Evolutionary conservation across 208 protist genomes (phyloP).

Genomic region (Phytomonas serpens): DNA sequence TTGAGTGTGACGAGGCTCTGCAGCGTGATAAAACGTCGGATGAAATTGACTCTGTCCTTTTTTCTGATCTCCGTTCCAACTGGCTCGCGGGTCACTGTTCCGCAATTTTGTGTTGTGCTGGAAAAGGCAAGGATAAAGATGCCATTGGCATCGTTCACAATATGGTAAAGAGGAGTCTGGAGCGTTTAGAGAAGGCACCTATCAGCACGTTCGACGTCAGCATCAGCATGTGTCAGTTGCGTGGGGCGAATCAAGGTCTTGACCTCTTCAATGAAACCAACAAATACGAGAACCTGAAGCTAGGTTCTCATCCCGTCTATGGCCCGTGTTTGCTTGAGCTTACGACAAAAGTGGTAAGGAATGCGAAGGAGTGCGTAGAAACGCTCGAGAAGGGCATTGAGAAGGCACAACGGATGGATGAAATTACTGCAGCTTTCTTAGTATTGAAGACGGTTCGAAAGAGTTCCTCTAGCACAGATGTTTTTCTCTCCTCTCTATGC

Average conservation of each 20-base stretch:
- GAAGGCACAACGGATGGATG: slow-evolving; percentile 35
- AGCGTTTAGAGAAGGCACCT: slow-evolving; percentile 39
- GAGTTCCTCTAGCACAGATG: slow-evolving; percentile 33
- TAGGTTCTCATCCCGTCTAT: slow-evolving; percentile 63
- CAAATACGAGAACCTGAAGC: slow-evolving; percentile 32
- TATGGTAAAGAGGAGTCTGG: slow-evolving; percentile 39
- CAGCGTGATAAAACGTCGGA: slow-evolving; percentile 20
- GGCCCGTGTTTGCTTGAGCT: slow-evolving; percentile 63
- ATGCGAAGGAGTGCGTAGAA: slow-evolving; percentile 22
- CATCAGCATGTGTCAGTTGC: slow-evolving; percentile 47
- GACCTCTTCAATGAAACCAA: background rate
- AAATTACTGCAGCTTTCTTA: slow-evolving; percentile 53
- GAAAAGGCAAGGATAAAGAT: slow-evolving; percentile 27
- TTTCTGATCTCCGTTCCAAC: slow-evolving; percentile 55
- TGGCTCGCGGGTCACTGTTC: slow-evolving; percentile 74
- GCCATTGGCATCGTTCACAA: slow-evolving; percentile 23
- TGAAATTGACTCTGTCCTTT: slow-evolving; percentile 56
- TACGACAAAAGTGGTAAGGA: slow-evolving; percentile 33
- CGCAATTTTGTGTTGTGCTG: slow-evolving; percentile 41
- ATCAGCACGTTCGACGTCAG: slow-evolving; percentile 50
- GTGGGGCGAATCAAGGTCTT: slow-evolving; percentile 16
- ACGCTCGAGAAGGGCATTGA: slow-evolving; percentile 37
- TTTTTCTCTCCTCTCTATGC: slow-evolving; percentile 70
- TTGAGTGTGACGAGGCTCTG: slow-evolving; percentile 65
- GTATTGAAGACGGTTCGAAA: slow-evolving; percentile 69